phyloP scores from a whole-genome alignment of 2,329 filamentous ascomycete species.

The Penicillium hesseltinei region DNA sequence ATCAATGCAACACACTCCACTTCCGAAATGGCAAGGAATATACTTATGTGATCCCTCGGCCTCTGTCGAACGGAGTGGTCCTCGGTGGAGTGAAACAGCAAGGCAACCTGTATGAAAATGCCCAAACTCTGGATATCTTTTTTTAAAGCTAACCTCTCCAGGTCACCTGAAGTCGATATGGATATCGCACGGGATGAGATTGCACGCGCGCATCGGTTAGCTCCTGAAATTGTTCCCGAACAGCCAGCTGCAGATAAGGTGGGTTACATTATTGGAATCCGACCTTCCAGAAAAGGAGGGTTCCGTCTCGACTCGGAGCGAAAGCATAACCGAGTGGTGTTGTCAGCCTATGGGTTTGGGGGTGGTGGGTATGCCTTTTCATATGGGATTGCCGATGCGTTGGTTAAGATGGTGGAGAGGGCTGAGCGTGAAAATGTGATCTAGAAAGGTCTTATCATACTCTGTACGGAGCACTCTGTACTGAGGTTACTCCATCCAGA shows the following conservation, averaged over 20 bases:
- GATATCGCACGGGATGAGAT: constrained; percentile 41
- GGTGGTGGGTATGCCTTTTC: constrained; percentile 41
- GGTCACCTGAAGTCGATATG: constrained; percentile 37
- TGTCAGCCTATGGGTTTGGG: constrained; percentile 41
- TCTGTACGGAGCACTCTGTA: no score
- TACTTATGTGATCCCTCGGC: constrained; percentile 41
- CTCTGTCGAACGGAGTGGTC: constrained; percentile 33
- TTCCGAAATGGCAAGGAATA: constrained; percentile 40
- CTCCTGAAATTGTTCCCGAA: constrained; percentile 36
- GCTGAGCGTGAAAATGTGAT: constrained; percentile 34
- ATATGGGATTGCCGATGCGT: constrained; percentile 36
- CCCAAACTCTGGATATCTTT: not conserved
- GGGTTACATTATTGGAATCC: constrained; percentile 39
- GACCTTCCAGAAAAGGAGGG: constrained; percentile 35
- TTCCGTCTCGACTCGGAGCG: constrained; percentile 36
- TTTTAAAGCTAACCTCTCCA: constrained; percentile 14
- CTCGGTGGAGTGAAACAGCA: constrained; percentile 38
- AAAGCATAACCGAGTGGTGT: constrained; percentile 24
- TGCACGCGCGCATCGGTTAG: constrained; percentile 39
- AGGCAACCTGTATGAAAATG: constrained; percentile 29
- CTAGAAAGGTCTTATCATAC: not conserved
- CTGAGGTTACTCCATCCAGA: no score
- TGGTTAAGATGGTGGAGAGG: constrained; percentile 38
- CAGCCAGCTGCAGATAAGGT: constrained; percentile 28
- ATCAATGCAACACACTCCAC: constrained; percentile 32